phyloP scores from a whole-genome alignment of 768 basidiomycete species.

The Lentinula sp. region DNA sequence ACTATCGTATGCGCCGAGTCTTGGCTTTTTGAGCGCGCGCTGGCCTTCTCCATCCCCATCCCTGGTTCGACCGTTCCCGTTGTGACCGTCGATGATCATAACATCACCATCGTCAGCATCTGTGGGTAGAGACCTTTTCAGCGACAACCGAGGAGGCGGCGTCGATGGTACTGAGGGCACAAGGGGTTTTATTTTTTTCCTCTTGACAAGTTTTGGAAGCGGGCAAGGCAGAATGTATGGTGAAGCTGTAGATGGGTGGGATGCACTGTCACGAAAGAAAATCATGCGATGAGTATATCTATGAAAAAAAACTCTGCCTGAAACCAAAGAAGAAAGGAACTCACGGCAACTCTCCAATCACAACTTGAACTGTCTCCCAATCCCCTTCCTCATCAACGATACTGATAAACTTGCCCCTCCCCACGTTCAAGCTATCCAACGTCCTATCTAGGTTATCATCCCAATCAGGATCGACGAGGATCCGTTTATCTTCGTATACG shows the following conservation, averaged over 20 bases:
- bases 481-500: conserved; percentile 80
- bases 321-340: conserved; percentile 22
- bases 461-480: conserved; percentile 91
- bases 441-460: conserved; percentile 83
- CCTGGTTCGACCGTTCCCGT: conserved; percentile 18
- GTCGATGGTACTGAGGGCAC: conserved; percentile 33
- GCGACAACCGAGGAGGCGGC: conserved; percentile 27
- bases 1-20: not conserved
- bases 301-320: not conserved
- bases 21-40: conserved; percentile 22
- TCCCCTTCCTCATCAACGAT: conserved; percentile 87
- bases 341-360: conserved; percentile 64
- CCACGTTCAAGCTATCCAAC: conserved; percentile 74
- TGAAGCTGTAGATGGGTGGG: conserved; percentile 45
- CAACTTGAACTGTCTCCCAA: conserved; percentile 65
- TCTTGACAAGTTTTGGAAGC: conserved; percentile 49
- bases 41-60: conserved; percentile 32
- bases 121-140: conserved; percentile 52
- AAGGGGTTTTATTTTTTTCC: conserved; percentile 30
- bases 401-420: conserved; percentile 79
- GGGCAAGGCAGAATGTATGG: conserved; percentile 62
- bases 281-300: not conserved
- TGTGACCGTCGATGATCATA: conserved; percentile 31
- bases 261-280: conserved; percentile 32
- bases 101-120: conserved; percentile 42